Base-by-base conservation (phyloP, 2,329 filamentous ascomycete genomes). In the Calonectria ilicicola region DNA sequence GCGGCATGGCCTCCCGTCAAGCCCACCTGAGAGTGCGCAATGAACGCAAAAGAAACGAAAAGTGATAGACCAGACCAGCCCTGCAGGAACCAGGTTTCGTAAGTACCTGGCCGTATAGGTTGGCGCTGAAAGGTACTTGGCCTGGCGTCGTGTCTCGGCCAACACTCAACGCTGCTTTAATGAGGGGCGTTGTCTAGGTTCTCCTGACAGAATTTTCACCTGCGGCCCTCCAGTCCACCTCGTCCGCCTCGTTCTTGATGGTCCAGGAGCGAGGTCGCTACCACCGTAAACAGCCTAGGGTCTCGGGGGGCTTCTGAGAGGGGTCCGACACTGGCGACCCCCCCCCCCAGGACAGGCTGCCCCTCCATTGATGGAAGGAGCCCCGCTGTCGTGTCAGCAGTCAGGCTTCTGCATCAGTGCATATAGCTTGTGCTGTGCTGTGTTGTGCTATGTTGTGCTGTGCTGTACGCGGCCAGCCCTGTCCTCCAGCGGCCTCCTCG, bases 181-280 rank as follows among this genome's bases (percentile, higher is more conserved):
- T 74, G 72, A 75, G 62, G 65, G 69, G 51, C 72, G 63, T 65
- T 46, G 67, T 62, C 76, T 74, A 73, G 79, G 79, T 80, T 81
- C 78, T 80, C 79, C 79, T 81, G 79, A 79, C 78, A 81, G 79
- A 81, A 74, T 81, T 81, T 81, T 81, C 79, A 79, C 74, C 44
- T 29, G 38, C 58, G 51, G 63, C 63, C 67, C 74, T 73, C 75
- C 29, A 56, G 77, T 72, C 73, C 15, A 47, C 77, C 75, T 78
- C 67, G 70, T 64, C 51, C 70, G 75, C 58, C 56, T 62, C 35
- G 56, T 26, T 29, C 56, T 72, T 72, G 72, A 72, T 74, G 68
- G 26, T 44, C 58, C 42, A 76, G 73, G 51, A 75, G 68, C 63
- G 74, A 46, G 74, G 69, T 77, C 68, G 70, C 76, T 78, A 75